These are phyloP conservation scores for Orobanche coerulescens DNA, from an alignment of 257 asterid genomes.

Conservation along the genomic window DNA sequence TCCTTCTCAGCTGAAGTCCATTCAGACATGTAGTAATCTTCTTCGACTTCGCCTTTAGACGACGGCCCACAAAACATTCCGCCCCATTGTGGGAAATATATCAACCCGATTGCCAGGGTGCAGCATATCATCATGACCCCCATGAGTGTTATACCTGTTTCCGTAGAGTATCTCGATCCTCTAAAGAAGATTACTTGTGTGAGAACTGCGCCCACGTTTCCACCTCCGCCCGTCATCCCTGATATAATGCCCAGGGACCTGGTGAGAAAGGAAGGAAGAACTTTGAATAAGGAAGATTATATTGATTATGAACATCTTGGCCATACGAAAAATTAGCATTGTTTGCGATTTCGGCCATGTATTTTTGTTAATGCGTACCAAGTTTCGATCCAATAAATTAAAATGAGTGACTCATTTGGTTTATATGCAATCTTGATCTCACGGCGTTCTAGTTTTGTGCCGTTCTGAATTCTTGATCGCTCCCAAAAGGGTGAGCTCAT, in stretches of 20 bases:
- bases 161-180: slow-evolving; percentile 61
- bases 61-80: slow-evolving; percentile 70
- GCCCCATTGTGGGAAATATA: slow-evolving; percentile 94
- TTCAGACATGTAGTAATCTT: slow-evolving; percentile 73
- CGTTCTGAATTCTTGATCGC: too few species aligned
- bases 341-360: too few species aligned
- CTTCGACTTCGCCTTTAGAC: slow-evolving; percentile 48
- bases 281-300: too few species aligned
- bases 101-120: slow-evolving; percentile 36
- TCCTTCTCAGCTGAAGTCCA: slow-evolving; percentile 54
- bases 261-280: neutral
- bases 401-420: too few species aligned
- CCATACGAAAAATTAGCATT: too few species aligned
- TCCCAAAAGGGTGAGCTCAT: too few species aligned
- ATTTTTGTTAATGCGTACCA: too few species aligned
- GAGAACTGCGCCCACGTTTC: slow-evolving; percentile 65
- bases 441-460: too few species aligned
- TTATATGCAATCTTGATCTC: too few species aligned
- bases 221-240: slow-evolving; percentile 92
- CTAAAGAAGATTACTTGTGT: slow-evolving; percentile 76
- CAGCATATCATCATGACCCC: slow-evolving; percentile 76
- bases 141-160: slow-evolving; percentile 63
- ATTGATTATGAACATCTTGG: too few species aligned
- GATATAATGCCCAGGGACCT: slow-evolving; percentile 72
- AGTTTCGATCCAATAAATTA: too few species aligned